Conservation (phyloP, 2,329 filamentous ascomycete genomes). For the Ilyonectria mors-panacis region DNA sequence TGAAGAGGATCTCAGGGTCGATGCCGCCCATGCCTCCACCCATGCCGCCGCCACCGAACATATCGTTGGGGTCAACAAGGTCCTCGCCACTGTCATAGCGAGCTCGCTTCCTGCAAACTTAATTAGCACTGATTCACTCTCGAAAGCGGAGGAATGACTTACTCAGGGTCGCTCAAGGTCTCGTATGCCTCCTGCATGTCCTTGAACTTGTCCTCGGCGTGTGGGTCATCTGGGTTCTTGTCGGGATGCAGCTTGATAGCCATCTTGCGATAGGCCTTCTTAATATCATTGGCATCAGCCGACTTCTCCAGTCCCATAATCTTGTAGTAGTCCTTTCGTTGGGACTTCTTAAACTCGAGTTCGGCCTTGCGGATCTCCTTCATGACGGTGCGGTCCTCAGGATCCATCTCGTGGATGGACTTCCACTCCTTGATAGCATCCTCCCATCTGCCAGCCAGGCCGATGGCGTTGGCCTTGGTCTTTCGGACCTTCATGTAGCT, state of each 20-base stretch:
- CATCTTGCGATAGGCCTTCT: slow-evolving; percentile 96
- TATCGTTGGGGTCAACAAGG: slow-evolving; percentile 88
- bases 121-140: slow-evolving; percentile 52
- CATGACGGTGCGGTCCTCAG: slow-evolving; percentile 82
- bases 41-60: slow-evolving; percentile 81
- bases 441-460: slow-evolving; percentile 91
- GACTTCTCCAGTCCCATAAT: slow-evolving; percentile 92
- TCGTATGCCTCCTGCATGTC: slow-evolving; percentile 98
- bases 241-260: slow-evolving; percentile 96
- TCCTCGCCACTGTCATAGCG: slow-evolving; percentile 95
- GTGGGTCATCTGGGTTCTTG: slow-evolving; percentile 91
- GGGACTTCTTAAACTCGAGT: slow-evolving; percentile 96
- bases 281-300: slow-evolving; percentile 87
- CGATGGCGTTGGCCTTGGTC: slow-evolving; percentile 92
- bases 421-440: slow-evolving; percentile 93
- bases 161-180: slow-evolving; percentile 93
- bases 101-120: slow-evolving; percentile 78
- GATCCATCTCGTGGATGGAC: slow-evolving; percentile 84
- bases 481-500: slow-evolving; percentile 92
- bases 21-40: slow-evolving; percentile 77
- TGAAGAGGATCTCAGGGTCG: slow-evolving; percentile 84
- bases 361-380: slow-evolving; percentile 93
- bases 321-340: slow-evolving; percentile 99
- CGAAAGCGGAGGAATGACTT: slow-evolving; percentile 59
- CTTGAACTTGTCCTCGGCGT: slow-evolving; percentile 94